Base-by-base conservation (phyloP, 1,284 basidiomycete genomes). In the Heimioporus retisporus region DNA sequence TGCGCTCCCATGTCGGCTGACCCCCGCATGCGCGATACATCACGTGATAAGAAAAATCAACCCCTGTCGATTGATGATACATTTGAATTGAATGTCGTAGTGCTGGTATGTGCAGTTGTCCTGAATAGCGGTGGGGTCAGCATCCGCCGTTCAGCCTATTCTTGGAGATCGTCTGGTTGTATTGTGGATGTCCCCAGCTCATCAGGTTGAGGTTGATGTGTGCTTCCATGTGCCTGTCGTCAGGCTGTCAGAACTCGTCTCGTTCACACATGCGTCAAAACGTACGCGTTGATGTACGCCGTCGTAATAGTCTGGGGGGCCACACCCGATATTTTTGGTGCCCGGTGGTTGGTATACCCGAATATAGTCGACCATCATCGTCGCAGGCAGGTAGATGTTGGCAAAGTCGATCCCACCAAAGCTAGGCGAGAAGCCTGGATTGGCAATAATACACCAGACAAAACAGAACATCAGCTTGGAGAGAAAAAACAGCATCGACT, bases 341-440 rank as follows among this genome's bases (percentile, higher is more conserved):
- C 70, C 76, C 58, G 72, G 72, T 46, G 80, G 76, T 61, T 85
- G 83, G 65, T 85, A 85, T 48, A 85, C 79, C 28, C 83, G 80
- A 28, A 85, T 75, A 46, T 84, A 85, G 64, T 85, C 83, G 59
- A 85, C 66, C 66, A 71, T 72, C 81, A 85, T 82, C 63, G 73
- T 76, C 23, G 81, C 75, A 4, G 83, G 83, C 62, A 85, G 74
- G 60, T 77, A 73, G 46, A 84, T 64, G 54, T 80, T 35, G 18
- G 71, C 69, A 68, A 81, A 83, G 63, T 84, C 82, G 65, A 81
- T 82, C 44, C 68, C 71, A 54, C 83, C 83, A 76, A 84, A 84
- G 67, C 69, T 78, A 63, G 71, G 53, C 15, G 84, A 83, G 65
- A 83, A 78, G 23, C 83, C 83, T 46, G 85, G 78, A 61, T 84